These are phyloP conservation scores for Priceomyces medius DNA, from an alignment of 805 yeast species.

Conservation along the genomic window DNA sequence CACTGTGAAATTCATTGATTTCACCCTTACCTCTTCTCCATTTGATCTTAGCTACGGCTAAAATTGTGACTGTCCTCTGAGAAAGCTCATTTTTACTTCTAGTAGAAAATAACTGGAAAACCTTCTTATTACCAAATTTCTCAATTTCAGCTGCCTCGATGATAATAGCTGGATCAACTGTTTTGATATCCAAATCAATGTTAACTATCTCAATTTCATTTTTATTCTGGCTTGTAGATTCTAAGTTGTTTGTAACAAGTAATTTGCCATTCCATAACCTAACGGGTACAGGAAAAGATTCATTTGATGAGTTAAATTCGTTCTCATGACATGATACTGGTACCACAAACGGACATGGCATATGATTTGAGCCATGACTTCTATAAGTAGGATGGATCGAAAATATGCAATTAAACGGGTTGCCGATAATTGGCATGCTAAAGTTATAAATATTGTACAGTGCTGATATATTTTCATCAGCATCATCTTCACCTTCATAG, in stretches of 20 bases:
- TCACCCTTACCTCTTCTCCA: slow-evolving; percentile 32
- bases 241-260: slow-evolving; percentile 4
- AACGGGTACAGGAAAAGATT: slow-evolving; percentile 29
- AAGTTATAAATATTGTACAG: slow-evolving; percentile 24
- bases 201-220: slow-evolving; percentile 10
- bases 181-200: slow-evolving; percentile 19
- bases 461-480: slow-evolving; percentile 12
- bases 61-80: slow-evolving; percentile 37
- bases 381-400: slow-evolving; percentile 27
- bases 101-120: slow-evolving; percentile 31
- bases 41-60: slow-evolving; percentile 20
- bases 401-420: slow-evolving; percentile 22
- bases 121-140: background rate
- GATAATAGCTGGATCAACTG: slow-evolving; percentile 27
- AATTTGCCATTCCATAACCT: slow-evolving; percentile 30
- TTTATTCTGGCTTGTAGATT: slow-evolving; percentile 15
- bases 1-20: slow-evolving; percentile 29
- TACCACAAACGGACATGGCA: slow-evolving; percentile 38
- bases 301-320: slow-evolving; percentile 10
- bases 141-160: slow-evolving; percentile 14
- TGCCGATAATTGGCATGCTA: slow-evolving; percentile 22
- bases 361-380: slow-evolving; percentile 22
- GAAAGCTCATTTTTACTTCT: slow-evolving; percentile 37
- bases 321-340: slow-evolving; percentile 10
- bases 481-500: slow-evolving; percentile 15